Evolutionary conservation across 495 filamentous ascomycete genomes (phyloP), one percentile per base, ranked within the genome.

Genomic region (Aspergillus indologenus): DNA sequence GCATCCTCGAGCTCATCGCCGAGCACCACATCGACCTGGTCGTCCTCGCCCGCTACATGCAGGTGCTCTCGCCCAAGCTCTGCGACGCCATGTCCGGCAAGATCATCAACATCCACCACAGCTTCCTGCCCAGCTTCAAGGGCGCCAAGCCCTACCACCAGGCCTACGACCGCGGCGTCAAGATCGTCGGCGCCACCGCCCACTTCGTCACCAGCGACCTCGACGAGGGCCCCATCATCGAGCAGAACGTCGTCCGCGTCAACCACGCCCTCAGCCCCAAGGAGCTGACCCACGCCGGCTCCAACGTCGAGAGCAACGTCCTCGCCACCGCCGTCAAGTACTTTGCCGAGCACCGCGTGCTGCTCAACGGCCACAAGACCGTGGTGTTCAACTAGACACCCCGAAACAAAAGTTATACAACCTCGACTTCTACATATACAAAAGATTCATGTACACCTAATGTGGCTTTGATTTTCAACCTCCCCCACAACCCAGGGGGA

Each of bases 51-150:
- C 84, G 88, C 51, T 91, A 91, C 74, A 91, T 91, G 88, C 88
- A 91, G 73, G 85, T 91, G n/a, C 77, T 91, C 6, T 86, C 81
- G 49, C 86, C 86, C 15, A 79, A 68, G n/a, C 73, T 91, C 24
- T 91, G 87, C 70, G 73, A 80, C 61, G 86, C 81, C 51, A 89
- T 90, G 87, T 83, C 80, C 50, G 87, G 87, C 11, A 80, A 80
- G 53, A 90, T 90, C 72, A 89, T 91, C 84, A 91, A 91, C 73
- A 90, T 91, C 72, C 88, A 91, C 74, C 88, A 91, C 74, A 83
- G 79, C 59, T 91, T 91, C 82, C 64, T 91, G 78, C 88, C 87
- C 3, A 85, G 80, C 29, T 91, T 91, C 79, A 91, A 90, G 78
- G 88, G 88, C 24, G 88, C 88, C 58, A 89, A 88, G 77, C 88